A percentile compares a stretch with the other conserved stretches of the same genome.
These are phyloP conservation scores for Penicillium hordei DNA, from an alignment of 2,329 filamentous ascomycete genomes.

Conservation along the genomic window DNA sequence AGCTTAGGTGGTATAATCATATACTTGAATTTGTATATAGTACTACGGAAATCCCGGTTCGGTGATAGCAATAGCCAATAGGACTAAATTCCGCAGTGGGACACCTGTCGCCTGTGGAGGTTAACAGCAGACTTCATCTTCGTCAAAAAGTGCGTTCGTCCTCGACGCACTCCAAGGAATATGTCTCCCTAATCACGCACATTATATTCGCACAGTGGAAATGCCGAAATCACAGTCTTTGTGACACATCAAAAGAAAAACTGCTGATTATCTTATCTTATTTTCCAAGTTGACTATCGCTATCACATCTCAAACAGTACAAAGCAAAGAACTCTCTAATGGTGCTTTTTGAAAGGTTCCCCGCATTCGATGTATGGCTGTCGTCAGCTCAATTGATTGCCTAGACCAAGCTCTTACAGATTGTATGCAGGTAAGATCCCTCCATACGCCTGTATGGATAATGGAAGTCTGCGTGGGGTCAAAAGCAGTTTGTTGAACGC, in stretches of 20 bases:
- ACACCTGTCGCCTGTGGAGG: not conserved
- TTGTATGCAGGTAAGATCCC: not conserved
- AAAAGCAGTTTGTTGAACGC: no score
- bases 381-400: not conserved
- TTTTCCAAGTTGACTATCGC: not conserved
- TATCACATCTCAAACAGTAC: not conserved
- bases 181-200: not conserved
- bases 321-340: not conserved
- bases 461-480: not conserved
- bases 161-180: not conserved
- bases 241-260: not conserved
- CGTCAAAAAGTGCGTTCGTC: not conserved
- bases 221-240: no score
- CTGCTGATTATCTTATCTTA: not conserved
- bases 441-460: not conserved
- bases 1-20: no score
- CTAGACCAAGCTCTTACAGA: not conserved
- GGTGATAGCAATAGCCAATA: not conserved
- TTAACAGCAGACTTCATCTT: not conserved
- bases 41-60: not conserved
- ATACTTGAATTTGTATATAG: not conserved
- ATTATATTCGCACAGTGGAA: not conserved
- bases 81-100: not conserved
- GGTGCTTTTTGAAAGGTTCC: not conserved
- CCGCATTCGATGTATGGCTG: constrained; percentile 2